Conservation (phyloP, 192 early-diverging fungal genomes). For the Tieghemiomyces parasiticus region DNA sequence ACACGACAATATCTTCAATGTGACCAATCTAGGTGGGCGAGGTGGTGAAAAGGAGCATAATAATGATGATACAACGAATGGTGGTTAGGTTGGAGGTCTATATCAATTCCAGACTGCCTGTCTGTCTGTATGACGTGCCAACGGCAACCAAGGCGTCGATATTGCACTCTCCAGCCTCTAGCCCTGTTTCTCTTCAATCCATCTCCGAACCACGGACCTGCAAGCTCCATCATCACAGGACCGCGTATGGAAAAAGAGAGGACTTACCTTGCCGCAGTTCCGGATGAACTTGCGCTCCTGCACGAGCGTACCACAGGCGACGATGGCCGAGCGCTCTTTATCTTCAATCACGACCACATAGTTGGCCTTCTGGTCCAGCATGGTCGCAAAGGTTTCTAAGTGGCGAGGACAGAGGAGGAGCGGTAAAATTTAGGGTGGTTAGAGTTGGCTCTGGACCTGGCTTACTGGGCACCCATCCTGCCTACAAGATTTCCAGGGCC, state of each 20-base stretch:
- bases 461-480: not conserved
- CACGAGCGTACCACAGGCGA: slow-evolving; percentile 74
- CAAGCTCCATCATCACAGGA: not conserved
- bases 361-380: slow-evolving; percentile 51
- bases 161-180: not conserved
- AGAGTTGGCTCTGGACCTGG: not conserved
- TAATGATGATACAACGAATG: not conserved
- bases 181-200: not conserved
- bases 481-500: not conserved
- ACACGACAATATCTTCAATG: slow-evolving; percentile 82
- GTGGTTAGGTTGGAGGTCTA: not conserved
- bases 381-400: slow-evolving; percentile 61
- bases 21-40: slow-evolving; percentile 47
- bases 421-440: not conserved
- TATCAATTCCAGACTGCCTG: not conserved
- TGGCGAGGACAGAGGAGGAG: slow-evolving; percentile 3
- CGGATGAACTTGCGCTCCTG: slow-evolving; percentile 87
- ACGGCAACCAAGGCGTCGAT: not conserved
- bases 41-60: not conserved
- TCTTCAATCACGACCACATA: slow-evolving; percentile 77
- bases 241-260: not conserved
- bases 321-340: slow-evolving; percentile 32
- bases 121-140: not conserved
- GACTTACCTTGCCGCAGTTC: slow-evolving; percentile 51
- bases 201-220: not conserved